A percentile compares a stretch with the other conserved stretches of the same genome.
phyloP scores from a whole-genome alignment of 805 yeast genomes.

The Huiozyma naganishii region DNA sequence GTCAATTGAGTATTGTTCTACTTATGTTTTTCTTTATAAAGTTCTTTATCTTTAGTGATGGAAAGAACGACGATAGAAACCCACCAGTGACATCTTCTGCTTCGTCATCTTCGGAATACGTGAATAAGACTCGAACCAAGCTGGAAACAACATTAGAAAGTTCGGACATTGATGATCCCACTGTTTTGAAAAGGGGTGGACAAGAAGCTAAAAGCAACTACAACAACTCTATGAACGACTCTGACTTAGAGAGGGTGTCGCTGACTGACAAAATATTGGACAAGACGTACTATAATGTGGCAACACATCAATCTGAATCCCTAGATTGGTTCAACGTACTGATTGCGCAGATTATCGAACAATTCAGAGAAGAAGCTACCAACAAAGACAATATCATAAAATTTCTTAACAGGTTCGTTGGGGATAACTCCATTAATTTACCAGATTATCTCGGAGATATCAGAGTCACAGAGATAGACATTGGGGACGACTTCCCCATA shows the following conservation, averaged over 20 bases:
- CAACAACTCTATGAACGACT: constrained; percentile 7
- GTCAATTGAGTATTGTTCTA: constrained; percentile 62
- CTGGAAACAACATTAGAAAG: not conserved
- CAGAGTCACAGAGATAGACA: constrained; percentile 70
- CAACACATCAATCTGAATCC: constrained; percentile 78
- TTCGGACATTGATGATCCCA: not conserved
- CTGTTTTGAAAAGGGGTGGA: constrained; percentile 25
- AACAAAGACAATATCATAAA: constrained; percentile 75
- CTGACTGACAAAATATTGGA: constrained; percentile 52
- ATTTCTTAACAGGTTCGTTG: constrained; percentile 58
- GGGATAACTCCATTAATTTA: constrained; percentile 31
- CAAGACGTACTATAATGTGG: constrained; percentile 86
- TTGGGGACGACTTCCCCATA: constrained; percentile 92
- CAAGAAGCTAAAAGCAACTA: constrained; percentile 4
- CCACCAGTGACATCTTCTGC: constrained; percentile 9
- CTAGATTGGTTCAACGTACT: constrained; percentile 95
- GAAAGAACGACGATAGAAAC: constrained; percentile 31
- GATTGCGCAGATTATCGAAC: constrained; percentile 81
- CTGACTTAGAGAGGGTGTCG: constrained; percentile 13
- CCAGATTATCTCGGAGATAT: constrained; percentile 78
- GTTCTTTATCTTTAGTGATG: constrained; percentile 68
- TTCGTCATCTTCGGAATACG: not conserved
- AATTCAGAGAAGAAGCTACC: constrained; percentile 81
- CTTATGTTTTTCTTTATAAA: constrained; percentile 54
- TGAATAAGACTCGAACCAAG: not conserved